These are phyloP conservation scores for Fusarium napiforme DNA, from an alignment of 2,329 filamentous ascomycete species.

Conservation along the genomic window DNA sequence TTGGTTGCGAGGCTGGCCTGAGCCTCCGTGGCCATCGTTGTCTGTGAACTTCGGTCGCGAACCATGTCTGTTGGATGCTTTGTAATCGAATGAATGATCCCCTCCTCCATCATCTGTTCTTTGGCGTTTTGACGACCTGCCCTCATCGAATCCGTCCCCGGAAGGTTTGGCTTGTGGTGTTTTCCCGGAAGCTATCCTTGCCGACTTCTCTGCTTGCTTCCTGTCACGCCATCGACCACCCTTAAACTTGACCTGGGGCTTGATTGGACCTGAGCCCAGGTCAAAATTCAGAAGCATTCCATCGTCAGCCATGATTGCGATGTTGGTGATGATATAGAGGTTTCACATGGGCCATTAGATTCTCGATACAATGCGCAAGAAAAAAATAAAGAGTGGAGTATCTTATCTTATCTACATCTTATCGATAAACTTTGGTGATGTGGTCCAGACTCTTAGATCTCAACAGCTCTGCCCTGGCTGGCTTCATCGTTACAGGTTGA, in stretches of 20 bases:
- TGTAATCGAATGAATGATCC: conserved; percentile 31
- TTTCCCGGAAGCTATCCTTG: conserved; percentile 42
- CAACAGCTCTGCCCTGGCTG: not conserved
- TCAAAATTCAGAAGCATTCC: conserved; percentile 95
- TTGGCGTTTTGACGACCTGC: conserved; percentile 59
- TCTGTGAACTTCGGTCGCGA: conserved; percentile 25
- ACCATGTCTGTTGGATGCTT: conserved; percentile 7
- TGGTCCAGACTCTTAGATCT: conserved; percentile 3
- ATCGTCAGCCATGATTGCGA: conserved; percentile 82
- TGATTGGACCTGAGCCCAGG: conserved; percentile 73
- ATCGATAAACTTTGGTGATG: conserved; percentile 37
- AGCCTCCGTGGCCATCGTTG: conserved; percentile 27
- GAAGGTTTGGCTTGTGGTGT: conserved; percentile 33
- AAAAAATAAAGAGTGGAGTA: conserved; percentile 29
- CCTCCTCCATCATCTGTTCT: conserved; percentile 44
- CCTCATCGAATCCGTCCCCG: conserved; percentile 42
- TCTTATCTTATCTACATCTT: conserved; percentile 22
- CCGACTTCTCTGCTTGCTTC: conserved; percentile 68
- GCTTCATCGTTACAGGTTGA: not conserved
- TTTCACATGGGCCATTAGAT: conserved; percentile 38
- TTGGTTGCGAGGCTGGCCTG: conserved; percentile 36
- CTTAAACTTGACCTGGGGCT: conserved; percentile 75
- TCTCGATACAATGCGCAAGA: conserved; percentile 24
- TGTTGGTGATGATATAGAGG: conserved; percentile 28
- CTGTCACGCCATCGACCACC: conserved; percentile 95